Conservation (phyloP, 306 rosid genomes). For the Glycyrrhiza uralensis region DNA sequence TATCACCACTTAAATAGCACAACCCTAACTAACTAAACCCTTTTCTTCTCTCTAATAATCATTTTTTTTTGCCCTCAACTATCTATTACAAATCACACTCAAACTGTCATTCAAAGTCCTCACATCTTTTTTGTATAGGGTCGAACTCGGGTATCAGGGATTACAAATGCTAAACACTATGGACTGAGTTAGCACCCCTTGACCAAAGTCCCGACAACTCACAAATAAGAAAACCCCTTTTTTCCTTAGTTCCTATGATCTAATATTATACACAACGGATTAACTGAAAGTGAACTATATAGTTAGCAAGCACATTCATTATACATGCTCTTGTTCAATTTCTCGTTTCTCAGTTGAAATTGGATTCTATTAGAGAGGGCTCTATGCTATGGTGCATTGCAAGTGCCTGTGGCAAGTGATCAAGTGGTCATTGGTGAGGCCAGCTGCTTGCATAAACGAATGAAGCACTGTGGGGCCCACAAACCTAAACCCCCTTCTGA, state of each 20-base stretch:
- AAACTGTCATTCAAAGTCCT: conserved; percentile 26
- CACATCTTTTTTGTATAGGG: too few relatives aligned
- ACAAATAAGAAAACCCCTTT: conserved; percentile 19
- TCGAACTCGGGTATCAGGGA: too few relatives aligned
- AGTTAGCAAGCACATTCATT: conserved; percentile 59
- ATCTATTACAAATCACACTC: conserved; percentile 3
- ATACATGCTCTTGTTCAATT: conserved; percentile 32
- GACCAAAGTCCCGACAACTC: conserved; percentile 26
- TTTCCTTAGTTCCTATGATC: conserved; percentile 18
- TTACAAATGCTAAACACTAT: too few relatives aligned
- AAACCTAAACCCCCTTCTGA: conserved; percentile 77
- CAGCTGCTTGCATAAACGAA: conserved; percentile 93
- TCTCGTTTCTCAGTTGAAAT: conserved; percentile 13
- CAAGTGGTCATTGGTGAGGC: conserved; percentile 91
- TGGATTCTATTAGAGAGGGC: conserved; percentile 30
- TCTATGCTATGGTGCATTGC: conserved; percentile 47
- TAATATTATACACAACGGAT: conserved; percentile 49
- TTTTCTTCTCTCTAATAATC: conserved; percentile 19
- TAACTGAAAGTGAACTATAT: conserved; percentile 27
- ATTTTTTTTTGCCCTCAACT: not conserved
- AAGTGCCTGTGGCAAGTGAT: conserved; percentile 79
- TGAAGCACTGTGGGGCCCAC: conserved; percentile 94
- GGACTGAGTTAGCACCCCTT: too few relatives aligned
- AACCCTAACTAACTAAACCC: conserved; percentile 31
- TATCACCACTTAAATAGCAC: conserved; percentile 27